These are phyloP conservation scores for Sporothrix globosa DNA, from an alignment of 2,329 filamentous ascomycete genomes.

Conservation along the genomic window DNA sequence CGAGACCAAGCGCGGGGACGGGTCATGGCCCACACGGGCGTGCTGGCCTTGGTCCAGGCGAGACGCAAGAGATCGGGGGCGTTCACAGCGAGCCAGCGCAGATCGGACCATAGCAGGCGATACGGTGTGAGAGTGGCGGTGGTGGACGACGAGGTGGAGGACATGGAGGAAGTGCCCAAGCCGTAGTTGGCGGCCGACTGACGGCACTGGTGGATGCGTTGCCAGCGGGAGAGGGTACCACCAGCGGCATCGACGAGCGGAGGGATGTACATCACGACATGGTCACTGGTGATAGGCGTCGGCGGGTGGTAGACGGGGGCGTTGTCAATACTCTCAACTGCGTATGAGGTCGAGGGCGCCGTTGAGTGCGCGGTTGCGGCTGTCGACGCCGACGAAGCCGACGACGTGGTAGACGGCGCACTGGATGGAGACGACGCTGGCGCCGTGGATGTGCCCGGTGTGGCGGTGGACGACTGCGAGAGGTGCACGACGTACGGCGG, in stretches of 20 bases:
- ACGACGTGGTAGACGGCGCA: background rate
- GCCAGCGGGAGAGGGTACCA: constrained; percentile 40
- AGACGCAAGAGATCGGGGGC: constrained; percentile 25
- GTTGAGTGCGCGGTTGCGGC: background rate
- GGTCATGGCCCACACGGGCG: constrained; percentile 9
- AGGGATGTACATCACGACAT: constrained; percentile 43
- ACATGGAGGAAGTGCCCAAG: background rate
- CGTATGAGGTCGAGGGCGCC: background rate
- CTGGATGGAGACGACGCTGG: background rate
- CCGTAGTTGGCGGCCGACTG: background rate
- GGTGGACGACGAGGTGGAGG: background rate
- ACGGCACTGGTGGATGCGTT: constrained; percentile 34
- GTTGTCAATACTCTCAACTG: background rate
- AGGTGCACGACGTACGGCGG: constrained; percentile 3
- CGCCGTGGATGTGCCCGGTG: background rate
- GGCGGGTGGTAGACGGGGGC: background rate
- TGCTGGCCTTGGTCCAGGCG: background rate
- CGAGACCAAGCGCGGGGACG: background rate
- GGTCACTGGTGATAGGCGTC: constrained; percentile 24
- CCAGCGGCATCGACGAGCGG: constrained; percentile 45
- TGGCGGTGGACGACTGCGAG: background rate
- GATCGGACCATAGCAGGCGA: constrained; percentile 27
- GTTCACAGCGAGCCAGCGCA: constrained; percentile 25
- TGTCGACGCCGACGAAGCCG: background rate
- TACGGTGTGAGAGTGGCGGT: background rate